Evolutionary conservation across 2,329 filamentous ascomycete species (phyloP), one percentile per base, ranked within the genome.

Genomic region (Alternaria triticina): DNA sequence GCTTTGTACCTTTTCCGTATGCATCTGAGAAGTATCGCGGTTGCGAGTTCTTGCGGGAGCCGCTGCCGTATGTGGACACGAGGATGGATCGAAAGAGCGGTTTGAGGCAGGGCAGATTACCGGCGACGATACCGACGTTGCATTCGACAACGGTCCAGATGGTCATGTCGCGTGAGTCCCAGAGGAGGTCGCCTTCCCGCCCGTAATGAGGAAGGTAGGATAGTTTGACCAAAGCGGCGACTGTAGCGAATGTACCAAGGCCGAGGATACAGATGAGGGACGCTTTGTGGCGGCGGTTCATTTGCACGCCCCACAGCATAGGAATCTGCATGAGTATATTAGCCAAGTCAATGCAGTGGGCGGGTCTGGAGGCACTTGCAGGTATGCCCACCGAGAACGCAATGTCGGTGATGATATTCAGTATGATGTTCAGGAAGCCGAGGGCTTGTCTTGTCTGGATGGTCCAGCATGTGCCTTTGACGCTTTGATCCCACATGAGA

Each of bases 131-230:
- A 13, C 82, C 82, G 15, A 83, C 70, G 65, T 81, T 81, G 43
- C 81, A 78, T 67, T 85, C 83, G 30, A 82, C 68, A 54, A 82
- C 78, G 52, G 80, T 81, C 83, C 83, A 84, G 52, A 84, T 79
- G 43, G 83, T 85, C 1, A 87, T 78, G 68, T 84, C 79, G 27
- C 82, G 78, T 3, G 77, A 80, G 70, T 83, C 83, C 65, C 73
- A 76, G 54, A 82, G 73, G 65, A 73, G 76, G 57, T 79, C 77
- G 55, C 78, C 82, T 0, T 70, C 73, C 9, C 71, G 74, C 45
- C 83, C 82, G 20, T 75, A 76, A 15, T 78, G 72, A 8, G 67
- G 44, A 20, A 83, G 66, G 65, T 77, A 80, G 17, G 59, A 69
- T 15, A 75, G 66, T 64, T 83, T 84, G 13, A 82, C 71, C 17